These are phyloP conservation scores for Aspergillus bridgeri DNA, from an alignment of 495 filamentous ascomycete genomes.

Conservation along the genomic window DNA sequence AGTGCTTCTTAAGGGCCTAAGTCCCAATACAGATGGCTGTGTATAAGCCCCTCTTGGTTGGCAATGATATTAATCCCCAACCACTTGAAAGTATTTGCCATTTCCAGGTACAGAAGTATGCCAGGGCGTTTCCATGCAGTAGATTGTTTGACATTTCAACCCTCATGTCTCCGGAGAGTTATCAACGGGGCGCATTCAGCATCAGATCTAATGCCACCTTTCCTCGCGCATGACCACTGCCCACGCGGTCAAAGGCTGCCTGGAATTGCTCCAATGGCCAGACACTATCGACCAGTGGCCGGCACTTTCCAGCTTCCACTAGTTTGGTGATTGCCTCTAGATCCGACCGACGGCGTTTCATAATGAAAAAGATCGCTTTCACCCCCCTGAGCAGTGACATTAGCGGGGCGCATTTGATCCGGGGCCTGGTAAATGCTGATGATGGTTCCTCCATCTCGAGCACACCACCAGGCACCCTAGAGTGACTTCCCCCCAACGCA, in stretches of 20 bases:
- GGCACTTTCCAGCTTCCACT: constrained; percentile 39
- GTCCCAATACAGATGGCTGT: too few species aligned
- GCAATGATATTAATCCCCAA: too few species aligned
- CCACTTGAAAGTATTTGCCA: too few species aligned
- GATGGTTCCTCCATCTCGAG: constrained; percentile 39
- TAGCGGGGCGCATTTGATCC: constrained; percentile 36
- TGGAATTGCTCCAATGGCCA: constrained; percentile 44
- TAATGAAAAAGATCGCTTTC: constrained; percentile 42
- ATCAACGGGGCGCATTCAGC: constrained; percentile 3
- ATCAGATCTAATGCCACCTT: constrained; percentile 40
- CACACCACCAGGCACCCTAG: constrained; percentile 43
- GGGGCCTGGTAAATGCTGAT: constrained; percentile 53
- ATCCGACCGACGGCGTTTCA: constrained; percentile 37
- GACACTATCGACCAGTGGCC: constrained; percentile 44
- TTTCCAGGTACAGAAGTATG: too few species aligned
- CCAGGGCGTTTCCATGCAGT: too few species aligned
- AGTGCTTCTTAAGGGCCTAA: neutral
- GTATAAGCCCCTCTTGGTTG: too few species aligned
- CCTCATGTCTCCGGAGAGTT: neutral
- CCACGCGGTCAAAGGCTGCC: constrained; percentile 43
- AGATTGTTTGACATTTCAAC: too few species aligned
- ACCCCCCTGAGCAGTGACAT: constrained; percentile 23
- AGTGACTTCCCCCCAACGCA: constrained; percentile 45
- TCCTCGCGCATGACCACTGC: constrained; percentile 37
- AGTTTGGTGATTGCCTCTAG: constrained; percentile 41